These are phyloP conservation scores for Dalbergia cultrata DNA, from an alignment of 306 rosid species.

Conservation along the genomic window DNA sequence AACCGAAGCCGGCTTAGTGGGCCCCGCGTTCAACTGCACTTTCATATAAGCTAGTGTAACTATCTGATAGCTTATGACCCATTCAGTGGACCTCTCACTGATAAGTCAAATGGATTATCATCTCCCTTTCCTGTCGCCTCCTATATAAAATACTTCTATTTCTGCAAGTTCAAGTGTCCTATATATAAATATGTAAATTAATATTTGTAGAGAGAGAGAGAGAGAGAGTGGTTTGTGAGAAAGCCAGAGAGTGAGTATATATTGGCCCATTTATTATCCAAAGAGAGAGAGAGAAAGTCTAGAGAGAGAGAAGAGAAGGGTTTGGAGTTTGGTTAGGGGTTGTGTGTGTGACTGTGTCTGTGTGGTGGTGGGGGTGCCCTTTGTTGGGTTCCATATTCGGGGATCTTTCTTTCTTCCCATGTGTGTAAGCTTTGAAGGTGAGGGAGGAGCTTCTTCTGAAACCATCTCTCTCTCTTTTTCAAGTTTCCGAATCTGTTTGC, in stretches of 20 bases:
- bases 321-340: constrained; percentile 35
- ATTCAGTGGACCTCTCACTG: background rate
- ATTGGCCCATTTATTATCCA: constrained; percentile 37
- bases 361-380: background rate
- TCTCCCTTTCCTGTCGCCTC: constrained; percentile 61
- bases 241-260: constrained; percentile 50
- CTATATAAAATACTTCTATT: constrained; percentile 60
- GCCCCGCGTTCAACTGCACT: constrained; percentile 39
- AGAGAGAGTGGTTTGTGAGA: constrained; percentile 42
- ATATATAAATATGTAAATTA: constrained; percentile 32
- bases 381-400: constrained; percentile 46
- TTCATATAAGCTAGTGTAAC: accelerated
- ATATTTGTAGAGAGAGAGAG: constrained; percentile 19
- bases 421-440: constrained; percentile 72
- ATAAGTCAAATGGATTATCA: accelerated
- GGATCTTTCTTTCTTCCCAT: constrained; percentile 36
- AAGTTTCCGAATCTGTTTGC: constrained; percentile 62
- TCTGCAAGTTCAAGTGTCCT: constrained; percentile 64
- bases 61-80: background rate
- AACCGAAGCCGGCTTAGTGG: constrained; percentile 76
- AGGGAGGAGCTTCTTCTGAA: constrained; percentile 42
- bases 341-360: constrained; percentile 54
- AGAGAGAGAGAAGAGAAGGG: constrained; percentile 45
- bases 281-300: constrained; percentile 57
- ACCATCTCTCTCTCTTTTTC: constrained; percentile 38